phyloP scores from a whole-genome alignment of 1,284 basidiomycete species.

The Trametes polyzona region DNA sequence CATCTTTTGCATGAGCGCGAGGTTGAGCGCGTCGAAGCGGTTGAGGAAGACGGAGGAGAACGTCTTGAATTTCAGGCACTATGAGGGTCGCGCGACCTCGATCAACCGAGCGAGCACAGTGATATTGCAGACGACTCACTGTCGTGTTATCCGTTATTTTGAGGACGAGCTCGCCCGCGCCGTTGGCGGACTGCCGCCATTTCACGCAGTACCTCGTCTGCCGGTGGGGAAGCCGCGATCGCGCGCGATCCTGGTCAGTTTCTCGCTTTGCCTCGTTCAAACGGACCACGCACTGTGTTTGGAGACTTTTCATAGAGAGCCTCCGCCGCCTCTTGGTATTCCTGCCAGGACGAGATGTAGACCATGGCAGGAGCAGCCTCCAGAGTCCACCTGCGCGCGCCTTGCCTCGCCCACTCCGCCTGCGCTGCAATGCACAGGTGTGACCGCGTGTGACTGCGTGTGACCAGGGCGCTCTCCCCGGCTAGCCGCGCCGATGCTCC shows the following conservation, averaged over 20 bases:
- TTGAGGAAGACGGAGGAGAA: slow-evolving; percentile 92
- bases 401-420: background rate
- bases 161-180: slow-evolving; percentile 75
- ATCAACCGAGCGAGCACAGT: background rate
- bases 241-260: slow-evolving; percentile 14
- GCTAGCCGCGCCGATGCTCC: background rate
- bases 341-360: slow-evolving; percentile 83
- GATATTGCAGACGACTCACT: slow-evolving; percentile 51
- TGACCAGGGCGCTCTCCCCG: background rate
- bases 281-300: slow-evolving; percentile 56
- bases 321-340: slow-evolving; percentile 85
- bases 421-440: background rate
- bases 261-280: background rate
- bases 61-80: slow-evolving; percentile 96
- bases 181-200: slow-evolving; percentile 72
- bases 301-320: slow-evolving; percentile 80
- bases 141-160: slow-evolving; percentile 90
- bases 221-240: background rate
- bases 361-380: slow-evolving; percentile 50
- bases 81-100: slow-evolving; percentile 6
- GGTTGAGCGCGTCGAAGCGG: slow-evolving; percentile 90
- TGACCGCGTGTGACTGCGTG: background rate
- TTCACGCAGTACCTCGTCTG: slow-evolving; percentile 89
- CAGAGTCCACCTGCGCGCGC: slow-evolving; percentile 11
- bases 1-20: slow-evolving; percentile 82